A percentile compares a stretch with the other conserved stretches of the same genome.
phyloP scores from a whole-genome alignment of 2,329 filamentous ascomycete genomes.

The Pochonia chlamydosporia region DNA sequence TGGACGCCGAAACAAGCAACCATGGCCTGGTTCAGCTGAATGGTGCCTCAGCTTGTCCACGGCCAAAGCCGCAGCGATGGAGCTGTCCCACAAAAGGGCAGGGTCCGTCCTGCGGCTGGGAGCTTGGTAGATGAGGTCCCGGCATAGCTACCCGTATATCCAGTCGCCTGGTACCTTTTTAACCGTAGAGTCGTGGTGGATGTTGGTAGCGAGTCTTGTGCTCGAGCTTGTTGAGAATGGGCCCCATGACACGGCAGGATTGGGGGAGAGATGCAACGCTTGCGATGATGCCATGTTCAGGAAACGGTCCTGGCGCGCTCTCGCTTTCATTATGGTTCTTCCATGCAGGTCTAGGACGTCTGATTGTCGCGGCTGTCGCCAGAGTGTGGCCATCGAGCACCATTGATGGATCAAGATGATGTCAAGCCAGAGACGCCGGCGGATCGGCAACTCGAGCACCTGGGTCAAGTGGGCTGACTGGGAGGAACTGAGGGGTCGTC shows the following conservation, averaged over 20 bases:
- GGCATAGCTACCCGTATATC: neutral
- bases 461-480: neutral
- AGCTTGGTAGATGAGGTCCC: neutral
- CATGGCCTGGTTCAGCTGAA: slow-evolving; percentile 9
- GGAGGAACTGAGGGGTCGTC: neutral
- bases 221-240: no score
- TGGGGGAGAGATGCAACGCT: no score
- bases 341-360: neutral
- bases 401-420: no score
- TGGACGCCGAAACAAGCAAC: slow-evolving; percentile 2
- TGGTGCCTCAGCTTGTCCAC: slow-evolving; percentile 7
- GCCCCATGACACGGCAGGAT: no score
- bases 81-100: neutral
- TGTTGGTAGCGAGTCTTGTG: no score
- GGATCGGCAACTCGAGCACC: neutral
- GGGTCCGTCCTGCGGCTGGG: neutral
- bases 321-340: no score
- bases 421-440: neutral
- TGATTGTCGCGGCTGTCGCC: no score
- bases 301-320: no score
- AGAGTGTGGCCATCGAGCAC: no score
- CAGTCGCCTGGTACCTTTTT: neutral
- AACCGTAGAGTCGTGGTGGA: no score
- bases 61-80: slow-evolving; percentile 1
- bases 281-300: no score